Percentiles rank a stretch among this genome's conserved stretches.
Conservation (phyloP, 2,329 filamentous ascomycete genomes). For the Conoideocrella luteorostrata region DNA sequence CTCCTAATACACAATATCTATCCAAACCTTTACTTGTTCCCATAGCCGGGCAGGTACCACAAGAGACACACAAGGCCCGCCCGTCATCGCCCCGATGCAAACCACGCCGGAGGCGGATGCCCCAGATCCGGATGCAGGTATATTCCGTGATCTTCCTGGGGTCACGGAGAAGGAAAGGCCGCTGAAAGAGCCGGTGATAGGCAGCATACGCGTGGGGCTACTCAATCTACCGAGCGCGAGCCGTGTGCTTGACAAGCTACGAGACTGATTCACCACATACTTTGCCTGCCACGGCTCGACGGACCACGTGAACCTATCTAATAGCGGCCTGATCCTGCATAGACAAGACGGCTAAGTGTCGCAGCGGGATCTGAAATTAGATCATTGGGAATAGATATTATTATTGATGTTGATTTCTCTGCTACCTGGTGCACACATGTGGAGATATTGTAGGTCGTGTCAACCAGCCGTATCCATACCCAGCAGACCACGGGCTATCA, state of each 20-base stretch:
- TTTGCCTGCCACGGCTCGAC: constrained; percentile 17
- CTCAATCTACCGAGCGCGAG: constrained; percentile 6
- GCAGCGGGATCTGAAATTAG: too few relatives aligned
- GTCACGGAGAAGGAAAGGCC: neutral
- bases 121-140: neutral
- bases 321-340: constrained; percentile 17
- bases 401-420: too few relatives aligned
- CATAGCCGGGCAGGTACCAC: neutral
- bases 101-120: constrained; percentile 4
- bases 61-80: neutral
- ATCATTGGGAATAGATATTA: too few relatives aligned
- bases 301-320: constrained; percentile 14
- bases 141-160: neutral
- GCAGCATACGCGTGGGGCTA: neutral
- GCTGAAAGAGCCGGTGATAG: neutral
- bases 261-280: constrained; percentile 9
- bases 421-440: too few relatives aligned
- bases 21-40: constrained; percentile 4
- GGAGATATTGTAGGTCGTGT: too few relatives aligned
- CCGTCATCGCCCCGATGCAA: constrained; percentile 7
- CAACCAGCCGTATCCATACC: too few relatives aligned
- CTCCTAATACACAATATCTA: constrained; percentile 10
- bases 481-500: too few relatives aligned
- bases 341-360: constrained; percentile 1
- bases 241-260: constrained; percentile 2